Percentiles rank a stretch among this genome's conserved stretches.
phyloP scores from a whole-genome alignment of 768 basidiomycete genomes.

The Phaeotremella skinneri region DNA sequence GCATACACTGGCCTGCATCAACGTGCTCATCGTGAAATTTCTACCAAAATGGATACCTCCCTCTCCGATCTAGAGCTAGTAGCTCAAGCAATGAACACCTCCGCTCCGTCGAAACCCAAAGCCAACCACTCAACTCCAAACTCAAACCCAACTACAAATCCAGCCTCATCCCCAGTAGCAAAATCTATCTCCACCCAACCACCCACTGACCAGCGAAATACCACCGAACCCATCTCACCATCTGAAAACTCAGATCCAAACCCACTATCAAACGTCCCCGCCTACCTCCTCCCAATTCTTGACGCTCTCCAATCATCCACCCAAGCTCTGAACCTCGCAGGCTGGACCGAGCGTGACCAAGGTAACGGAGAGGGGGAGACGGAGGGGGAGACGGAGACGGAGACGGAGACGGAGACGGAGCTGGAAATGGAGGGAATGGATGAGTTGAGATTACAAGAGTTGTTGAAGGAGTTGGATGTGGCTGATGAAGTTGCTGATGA shows the following conservation, averaged over 20 bases:
- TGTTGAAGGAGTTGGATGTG: conserved; percentile 42
- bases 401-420: conserved; percentile 11
- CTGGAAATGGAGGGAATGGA: conserved; percentile 10
- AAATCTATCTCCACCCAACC: conserved; percentile 9
- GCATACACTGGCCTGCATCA: not conserved
- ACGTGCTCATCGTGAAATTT: not conserved
- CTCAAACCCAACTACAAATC: not conserved
- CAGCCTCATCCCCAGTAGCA: conserved; percentile 7
- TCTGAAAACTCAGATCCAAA: not conserved
- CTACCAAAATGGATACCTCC: not conserved
- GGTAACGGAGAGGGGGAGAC: not conserved
- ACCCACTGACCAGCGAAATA: conserved; percentile 1
- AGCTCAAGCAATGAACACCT: conserved; percentile 41
- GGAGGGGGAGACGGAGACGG: conserved; percentile 1
- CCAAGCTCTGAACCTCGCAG: no score
- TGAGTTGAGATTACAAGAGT: conserved; percentile 28
- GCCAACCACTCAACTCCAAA: not conserved
- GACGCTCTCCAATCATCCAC: conserved; percentile 15
- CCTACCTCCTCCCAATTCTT: conserved; percentile 28
- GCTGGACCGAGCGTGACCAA: no score
- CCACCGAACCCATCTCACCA: not conserved
- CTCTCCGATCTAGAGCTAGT: conserved; percentile 48
- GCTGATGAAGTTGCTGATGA: conserved; percentile 48
- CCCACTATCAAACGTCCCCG: conserved; percentile 7
- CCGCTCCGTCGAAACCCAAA: conserved; percentile 8